phyloP scores from a whole-genome alignment of 2,329 filamentous ascomycete genomes.

The Hirsutella rhossiliensis region DNA sequence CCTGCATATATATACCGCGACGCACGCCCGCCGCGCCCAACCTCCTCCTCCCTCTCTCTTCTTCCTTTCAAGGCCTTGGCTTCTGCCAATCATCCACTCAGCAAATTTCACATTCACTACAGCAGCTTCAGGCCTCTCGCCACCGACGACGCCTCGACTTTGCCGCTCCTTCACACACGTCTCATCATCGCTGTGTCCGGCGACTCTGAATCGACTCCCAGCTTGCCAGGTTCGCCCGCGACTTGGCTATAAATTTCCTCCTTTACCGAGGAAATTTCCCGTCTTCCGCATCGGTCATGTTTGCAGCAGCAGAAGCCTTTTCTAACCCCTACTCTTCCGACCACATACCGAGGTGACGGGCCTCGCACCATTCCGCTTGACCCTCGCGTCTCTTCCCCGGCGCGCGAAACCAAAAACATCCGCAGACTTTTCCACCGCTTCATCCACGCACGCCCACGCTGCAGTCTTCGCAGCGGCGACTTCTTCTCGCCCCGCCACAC shows the following conservation, averaged over 20 bases:
- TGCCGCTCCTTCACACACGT: slow-evolving; percentile 10
- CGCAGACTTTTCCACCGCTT: not conserved
- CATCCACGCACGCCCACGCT: not conserved
- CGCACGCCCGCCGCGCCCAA: slow-evolving; percentile 13
- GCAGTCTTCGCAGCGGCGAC: too few relatives aligned
- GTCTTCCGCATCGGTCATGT: slow-evolving; percentile 34
- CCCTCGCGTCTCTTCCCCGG: slow-evolving; percentile 13
- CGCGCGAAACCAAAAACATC: not conserved
- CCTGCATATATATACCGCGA: slow-evolving; percentile 18
- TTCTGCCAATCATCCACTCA: slow-evolving; percentile 22
- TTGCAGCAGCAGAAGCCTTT: slow-evolving; percentile 40
- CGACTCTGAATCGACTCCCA: slow-evolving; percentile 9
- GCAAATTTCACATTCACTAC: slow-evolving; percentile 3
- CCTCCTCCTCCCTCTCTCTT: slow-evolving; percentile 9
- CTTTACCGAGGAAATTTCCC: slow-evolving; percentile 17
- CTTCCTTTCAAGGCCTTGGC: slow-evolving; percentile 20
- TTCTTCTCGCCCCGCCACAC: not conserved
- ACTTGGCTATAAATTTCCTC: slow-evolving; percentile 17
- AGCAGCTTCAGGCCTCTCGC: slow-evolving; percentile 10
- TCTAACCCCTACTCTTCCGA: slow-evolving; percentile 45
- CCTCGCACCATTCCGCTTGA: slow-evolving; percentile 25
- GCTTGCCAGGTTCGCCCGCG: not conserved
- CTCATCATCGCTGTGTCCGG: slow-evolving; percentile 4
- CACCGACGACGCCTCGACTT: slow-evolving; percentile 13
- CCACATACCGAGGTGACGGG: slow-evolving; percentile 51